These are phyloP conservation scores for Perkinsus olseni DNA, from an alignment of 169 alveolate genomes.

Conservation along the genomic window DNA sequence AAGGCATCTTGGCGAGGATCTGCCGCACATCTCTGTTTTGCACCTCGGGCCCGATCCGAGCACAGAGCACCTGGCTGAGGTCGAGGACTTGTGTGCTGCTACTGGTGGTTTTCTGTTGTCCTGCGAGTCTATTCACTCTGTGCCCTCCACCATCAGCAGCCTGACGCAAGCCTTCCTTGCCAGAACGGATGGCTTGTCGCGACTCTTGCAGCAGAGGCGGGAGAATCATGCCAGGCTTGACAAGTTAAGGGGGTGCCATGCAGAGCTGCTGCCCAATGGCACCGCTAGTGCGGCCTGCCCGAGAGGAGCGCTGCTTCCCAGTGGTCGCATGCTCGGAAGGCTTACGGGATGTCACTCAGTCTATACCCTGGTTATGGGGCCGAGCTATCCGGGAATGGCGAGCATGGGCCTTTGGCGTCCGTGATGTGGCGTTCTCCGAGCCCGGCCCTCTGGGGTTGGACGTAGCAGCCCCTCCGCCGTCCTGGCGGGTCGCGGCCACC, in stretches of 20 bases:
- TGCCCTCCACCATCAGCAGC: not conserved
- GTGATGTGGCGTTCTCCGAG: not conserved
- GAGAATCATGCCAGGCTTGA: not conserved
- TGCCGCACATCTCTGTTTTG: not conserved
- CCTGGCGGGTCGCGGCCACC: not conserved
- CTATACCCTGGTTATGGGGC: not conserved
- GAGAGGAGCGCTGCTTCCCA: not conserved
- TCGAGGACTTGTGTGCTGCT: not conserved
- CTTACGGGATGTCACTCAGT: not conserved
- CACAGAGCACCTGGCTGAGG: not conserved
- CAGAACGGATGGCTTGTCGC: not conserved
- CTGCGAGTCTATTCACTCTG: not conserved
- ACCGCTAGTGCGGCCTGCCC: not conserved
- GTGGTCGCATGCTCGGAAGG: not conserved
- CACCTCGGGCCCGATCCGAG: not conserved
- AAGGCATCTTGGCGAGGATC: not conserved
- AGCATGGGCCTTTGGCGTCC: not conserved
- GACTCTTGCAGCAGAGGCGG: not conserved
- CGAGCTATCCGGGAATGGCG: not conserved
- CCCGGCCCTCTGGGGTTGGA: not conserved
- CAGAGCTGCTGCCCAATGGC: not conserved
- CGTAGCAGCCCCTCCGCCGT: not conserved
- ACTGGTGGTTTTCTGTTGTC: not conserved
- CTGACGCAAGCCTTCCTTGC: not conserved
- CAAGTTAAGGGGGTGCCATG: not conserved